These are phyloP conservation scores for Histomonas meleagridis DNA, from an alignment of 208 protist genomes.

Conservation along the genomic window DNA sequence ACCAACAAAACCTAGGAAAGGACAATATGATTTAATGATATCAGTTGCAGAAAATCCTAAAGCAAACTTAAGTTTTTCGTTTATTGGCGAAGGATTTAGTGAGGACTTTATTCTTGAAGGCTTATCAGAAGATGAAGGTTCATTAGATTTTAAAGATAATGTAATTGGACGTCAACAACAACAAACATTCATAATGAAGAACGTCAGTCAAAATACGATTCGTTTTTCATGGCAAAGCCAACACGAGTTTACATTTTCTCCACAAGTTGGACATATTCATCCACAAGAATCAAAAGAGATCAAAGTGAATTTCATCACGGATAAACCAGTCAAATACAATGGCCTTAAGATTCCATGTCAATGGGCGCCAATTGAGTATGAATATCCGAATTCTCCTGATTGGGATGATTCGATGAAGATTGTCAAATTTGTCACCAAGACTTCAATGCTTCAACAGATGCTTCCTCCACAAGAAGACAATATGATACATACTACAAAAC, in stretches of 20 bases:
- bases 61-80: not conserved
- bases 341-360: not conserved
- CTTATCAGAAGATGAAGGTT: not conserved
- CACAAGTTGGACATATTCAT: not conserved
- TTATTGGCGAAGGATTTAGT: conserved; percentile 26
- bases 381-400: not conserved
- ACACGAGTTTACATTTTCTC: not conserved
- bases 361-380: not conserved
- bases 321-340: not conserved
- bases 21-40: not conserved
- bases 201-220: not conserved
- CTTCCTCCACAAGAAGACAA: too few relatives aligned
- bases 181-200: not conserved
- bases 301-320: not conserved
- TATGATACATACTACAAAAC: too few relatives aligned
- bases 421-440: not conserved
- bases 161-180: not conserved
- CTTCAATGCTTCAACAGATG: not conserved
- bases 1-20: not conserved
- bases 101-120: conserved; percentile 9
- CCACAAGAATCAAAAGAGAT: not conserved
- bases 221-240: not conserved
- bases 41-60: not conserved
- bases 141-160: not conserved
- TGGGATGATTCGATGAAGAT: not conserved